A percentile compares a stretch with the other conserved stretches of the same genome.
phyloP scores from a whole-genome alignment of 2,329 filamentous ascomycete species.

The Verticillium nonalfalfae region DNA sequence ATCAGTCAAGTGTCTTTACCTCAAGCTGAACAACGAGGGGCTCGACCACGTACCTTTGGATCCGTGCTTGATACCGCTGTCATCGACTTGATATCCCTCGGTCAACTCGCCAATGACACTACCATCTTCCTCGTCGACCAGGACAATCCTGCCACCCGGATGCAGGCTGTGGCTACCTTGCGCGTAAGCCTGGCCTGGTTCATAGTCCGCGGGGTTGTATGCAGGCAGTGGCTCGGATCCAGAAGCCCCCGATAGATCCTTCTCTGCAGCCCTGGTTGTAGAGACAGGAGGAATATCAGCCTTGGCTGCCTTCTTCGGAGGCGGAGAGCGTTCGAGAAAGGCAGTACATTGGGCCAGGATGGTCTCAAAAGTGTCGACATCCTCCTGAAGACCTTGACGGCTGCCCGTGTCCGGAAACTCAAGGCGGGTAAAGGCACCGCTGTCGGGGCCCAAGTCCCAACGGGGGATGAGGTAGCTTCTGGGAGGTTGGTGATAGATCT shows the following conservation, averaged over 20 bases:
- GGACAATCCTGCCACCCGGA: conserved; percentile 73
- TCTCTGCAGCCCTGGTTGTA: conserved; percentile 13
- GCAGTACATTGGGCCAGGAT: conserved; percentile 97
- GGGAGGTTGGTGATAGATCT: conserved; percentile 94
- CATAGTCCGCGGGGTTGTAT: conserved; percentile 80
- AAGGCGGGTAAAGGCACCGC: conserved; percentile 86
- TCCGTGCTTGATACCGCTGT: conserved; percentile 69
- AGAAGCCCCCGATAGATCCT: neutral
- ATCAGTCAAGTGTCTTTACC: neutral
- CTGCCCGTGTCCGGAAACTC: conserved; percentile 75
- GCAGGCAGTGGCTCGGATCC: conserved; percentile 41
- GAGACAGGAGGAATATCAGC: conserved; percentile 15
- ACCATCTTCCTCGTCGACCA: conserved; percentile 93
- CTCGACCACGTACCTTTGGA: conserved; percentile 66
- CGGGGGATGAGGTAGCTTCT: conserved; percentile 89
- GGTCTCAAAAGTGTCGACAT: conserved; percentile 93
- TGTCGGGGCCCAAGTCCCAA: conserved; percentile 86
- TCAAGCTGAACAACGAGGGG: neutral
- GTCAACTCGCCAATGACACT: conserved; percentile 89
- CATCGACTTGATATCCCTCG: conserved; percentile 74
- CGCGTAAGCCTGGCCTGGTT: conserved; percentile 72
- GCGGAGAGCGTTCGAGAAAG: conserved; percentile 78
- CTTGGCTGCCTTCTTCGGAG: conserved; percentile 38
- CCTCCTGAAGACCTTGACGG: conserved; percentile 74
- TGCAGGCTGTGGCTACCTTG: conserved; percentile 51